A percentile compares a stretch with the other conserved stretches of the same genome.
These are phyloP conservation scores for Bodo saltans DNA, from an alignment of 78 protist genomes.

Conservation along the genomic window DNA sequence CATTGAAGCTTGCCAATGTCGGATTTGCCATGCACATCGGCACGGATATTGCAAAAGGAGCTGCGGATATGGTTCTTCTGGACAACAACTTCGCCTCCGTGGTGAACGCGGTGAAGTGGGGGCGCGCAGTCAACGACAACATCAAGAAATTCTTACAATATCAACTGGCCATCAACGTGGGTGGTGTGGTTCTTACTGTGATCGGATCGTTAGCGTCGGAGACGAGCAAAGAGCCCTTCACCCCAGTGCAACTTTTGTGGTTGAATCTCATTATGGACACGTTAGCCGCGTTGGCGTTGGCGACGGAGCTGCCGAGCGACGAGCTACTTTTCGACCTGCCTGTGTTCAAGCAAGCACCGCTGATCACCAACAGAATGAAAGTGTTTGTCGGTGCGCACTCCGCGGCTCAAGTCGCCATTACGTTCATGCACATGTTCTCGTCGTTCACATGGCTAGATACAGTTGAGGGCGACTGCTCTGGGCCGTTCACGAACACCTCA, in stretches of 20 bases:
- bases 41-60: conserved; percentile 76
- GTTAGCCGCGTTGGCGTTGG: conserved; percentile 97
- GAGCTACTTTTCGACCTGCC: conserved; percentile 74
- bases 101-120: conserved; percentile 91
- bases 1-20: conserved; percentile 86
- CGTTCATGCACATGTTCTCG: conserved; percentile 12
- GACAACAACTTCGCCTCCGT: conserved; percentile 94
- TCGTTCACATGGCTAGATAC: conserved; percentile 20
- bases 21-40: conserved; percentile 98
- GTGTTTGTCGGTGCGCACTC: conserved; percentile 66
- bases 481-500: not conserved
- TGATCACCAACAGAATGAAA: conserved; percentile 74
- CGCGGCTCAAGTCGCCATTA: conserved; percentile 53
- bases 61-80: conserved; percentile 77
- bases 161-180: conserved; percentile 90
- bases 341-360: conserved; percentile 15
- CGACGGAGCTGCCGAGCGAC: conserved; percentile 86
- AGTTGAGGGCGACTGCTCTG: not conserved
- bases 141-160: conserved; percentile 89
- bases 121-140: conserved; percentile 87
- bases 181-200: conserved; percentile 73
- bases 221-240: conserved; percentile 54
- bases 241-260: conserved; percentile 89
- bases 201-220: conserved; percentile 48
- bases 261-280: conserved; percentile 99